Base-by-base conservation (phyloP, 257 asterid genomes). In the Oldenlandia corymbosa region DNA sequence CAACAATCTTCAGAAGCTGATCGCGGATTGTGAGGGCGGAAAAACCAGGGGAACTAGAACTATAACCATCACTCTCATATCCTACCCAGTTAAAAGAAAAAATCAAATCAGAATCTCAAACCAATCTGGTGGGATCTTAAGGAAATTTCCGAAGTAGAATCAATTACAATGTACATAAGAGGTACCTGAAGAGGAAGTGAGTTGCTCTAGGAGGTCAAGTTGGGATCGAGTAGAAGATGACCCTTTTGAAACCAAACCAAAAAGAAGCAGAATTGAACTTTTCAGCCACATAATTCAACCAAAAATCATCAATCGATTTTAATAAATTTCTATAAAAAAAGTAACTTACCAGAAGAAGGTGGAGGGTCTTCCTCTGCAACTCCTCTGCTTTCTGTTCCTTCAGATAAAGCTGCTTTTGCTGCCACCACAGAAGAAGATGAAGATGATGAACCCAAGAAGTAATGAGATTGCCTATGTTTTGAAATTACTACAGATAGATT, bases 181-280 rank as follows among this genome's bases (percentile, higher is more conserved):
- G 64, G 80, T 60, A 51, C 86, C 84, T 52, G 95, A 77, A 56
- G 95, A 77, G 26, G n/a, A n/a, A n/a, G 90, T 84, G 64, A 91
- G 95, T 60, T 84, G 90, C 18, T 88, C 88, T 84, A 88, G 73
- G 73, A 91, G 96, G 77, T 81, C 94, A 68, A 91, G 79, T 70
- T 84, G 96, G 5, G 73, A 50, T 39, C 86, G 88, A 63, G 95
- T 86, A 67, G 98, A 80, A 65, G 91, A 77, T 5, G 92, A 71
- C 52, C 90, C 92, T 87, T 46, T n/a, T 36, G 61, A 52, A 64
- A 58, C 57, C 45, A 20, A 37, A 66, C 39, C 39, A 13, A 42
- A 16, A 56, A 31, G 48, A 3, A 9, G 45, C n/a, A 41, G 13
- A 41, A 41, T 1, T 41, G 13, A n/a, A n/a, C n/a, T 41, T 41